phyloP scores from a whole-genome alignment of 2,329 filamentous ascomycete species.

The Fusarium pininemorale region DNA sequence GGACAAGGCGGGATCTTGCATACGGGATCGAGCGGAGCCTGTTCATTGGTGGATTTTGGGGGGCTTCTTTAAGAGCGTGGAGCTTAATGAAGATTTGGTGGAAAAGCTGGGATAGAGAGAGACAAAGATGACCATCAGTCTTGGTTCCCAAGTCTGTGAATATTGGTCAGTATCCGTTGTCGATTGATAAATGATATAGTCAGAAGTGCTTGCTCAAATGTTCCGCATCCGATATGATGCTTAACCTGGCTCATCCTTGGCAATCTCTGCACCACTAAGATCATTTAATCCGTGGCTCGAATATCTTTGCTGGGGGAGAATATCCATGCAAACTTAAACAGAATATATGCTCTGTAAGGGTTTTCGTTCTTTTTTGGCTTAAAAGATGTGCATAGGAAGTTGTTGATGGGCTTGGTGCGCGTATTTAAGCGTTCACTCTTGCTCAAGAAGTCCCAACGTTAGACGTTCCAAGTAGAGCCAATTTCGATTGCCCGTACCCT shows the following conservation, averaged over 20 bases:
- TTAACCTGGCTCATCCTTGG: not conserved
- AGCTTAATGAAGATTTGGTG: not conserved
- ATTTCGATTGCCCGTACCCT: not conserved
- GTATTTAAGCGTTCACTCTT: too few relatives aligned
- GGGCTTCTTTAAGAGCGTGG: not conserved
- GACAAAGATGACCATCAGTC: not conserved
- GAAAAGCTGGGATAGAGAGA: not conserved
- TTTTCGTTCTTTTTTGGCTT: too few relatives aligned
- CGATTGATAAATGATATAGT: not conserved
- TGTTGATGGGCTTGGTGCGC: too few relatives aligned
- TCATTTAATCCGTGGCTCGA: too few relatives aligned
- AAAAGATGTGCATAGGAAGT: too few relatives aligned
- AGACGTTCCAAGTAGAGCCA: not conserved
- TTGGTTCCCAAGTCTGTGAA: not conserved
- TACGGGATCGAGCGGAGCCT: constrained; percentile 7
- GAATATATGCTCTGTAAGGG: too few relatives aligned
- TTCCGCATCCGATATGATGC: not conserved
- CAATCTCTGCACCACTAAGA: not conserved
- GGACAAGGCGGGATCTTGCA: constrained; percentile 16
- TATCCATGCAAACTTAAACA: too few relatives aligned
- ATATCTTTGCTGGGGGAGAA: too few relatives aligned
- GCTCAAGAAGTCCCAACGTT: too few relatives aligned
- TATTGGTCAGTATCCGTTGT: too few relatives aligned
- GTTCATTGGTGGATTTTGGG: not conserved
- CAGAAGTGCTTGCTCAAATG: not conserved